phyloP scores from a whole-genome alignment of 1,284 basidiomycete species.

The Microbotryum scabiosae region DNA sequence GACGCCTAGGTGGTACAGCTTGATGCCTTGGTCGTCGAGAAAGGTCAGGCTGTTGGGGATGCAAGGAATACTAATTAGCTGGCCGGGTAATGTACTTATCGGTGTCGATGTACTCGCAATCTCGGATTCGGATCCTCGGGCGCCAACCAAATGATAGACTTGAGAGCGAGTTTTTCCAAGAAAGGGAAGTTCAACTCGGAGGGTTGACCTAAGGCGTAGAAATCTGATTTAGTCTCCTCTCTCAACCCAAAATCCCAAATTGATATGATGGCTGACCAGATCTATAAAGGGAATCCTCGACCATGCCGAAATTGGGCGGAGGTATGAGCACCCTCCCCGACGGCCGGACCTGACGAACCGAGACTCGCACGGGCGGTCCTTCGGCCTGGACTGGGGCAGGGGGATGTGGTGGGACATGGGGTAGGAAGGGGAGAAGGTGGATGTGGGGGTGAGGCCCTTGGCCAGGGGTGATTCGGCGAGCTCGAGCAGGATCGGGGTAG shows the following conservation, averaged over 20 bases:
- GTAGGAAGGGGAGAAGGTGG: no score
- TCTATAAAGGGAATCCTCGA: constrained; percentile 48
- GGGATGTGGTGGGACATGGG: no score
- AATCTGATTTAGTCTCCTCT: constrained; percentile 49
- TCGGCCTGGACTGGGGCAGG: no score
- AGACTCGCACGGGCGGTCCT: no score
- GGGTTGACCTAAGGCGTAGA: constrained; percentile 47
- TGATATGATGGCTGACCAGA: constrained; percentile 42
- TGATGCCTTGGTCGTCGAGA: constrained; percentile 23
- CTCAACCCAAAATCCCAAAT: no score
- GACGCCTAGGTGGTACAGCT: constrained; percentile 42
- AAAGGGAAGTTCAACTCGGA: constrained; percentile 50
- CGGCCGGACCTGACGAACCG: no score
- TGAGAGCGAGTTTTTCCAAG: constrained; percentile 46
- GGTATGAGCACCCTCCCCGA: constrained; percentile 35
- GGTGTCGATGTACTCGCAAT: constrained; percentile 39
- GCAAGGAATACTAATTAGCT: neutral
- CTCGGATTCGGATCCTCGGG: constrained; percentile 47
- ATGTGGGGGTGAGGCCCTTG: no score
- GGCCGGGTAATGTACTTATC: neutral
- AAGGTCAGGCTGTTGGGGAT: constrained; percentile 24
- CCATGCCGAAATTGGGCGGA: constrained; percentile 48
- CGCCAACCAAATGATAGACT: constrained; percentile 48
- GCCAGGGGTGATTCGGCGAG: no score
- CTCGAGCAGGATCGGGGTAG: no score